Evolutionary conservation across 2,329 filamentous ascomycete genomes (phyloP), one percentile per base, ranked within the genome.

Genomic region (Paracoccidioides lutzii): DNA sequence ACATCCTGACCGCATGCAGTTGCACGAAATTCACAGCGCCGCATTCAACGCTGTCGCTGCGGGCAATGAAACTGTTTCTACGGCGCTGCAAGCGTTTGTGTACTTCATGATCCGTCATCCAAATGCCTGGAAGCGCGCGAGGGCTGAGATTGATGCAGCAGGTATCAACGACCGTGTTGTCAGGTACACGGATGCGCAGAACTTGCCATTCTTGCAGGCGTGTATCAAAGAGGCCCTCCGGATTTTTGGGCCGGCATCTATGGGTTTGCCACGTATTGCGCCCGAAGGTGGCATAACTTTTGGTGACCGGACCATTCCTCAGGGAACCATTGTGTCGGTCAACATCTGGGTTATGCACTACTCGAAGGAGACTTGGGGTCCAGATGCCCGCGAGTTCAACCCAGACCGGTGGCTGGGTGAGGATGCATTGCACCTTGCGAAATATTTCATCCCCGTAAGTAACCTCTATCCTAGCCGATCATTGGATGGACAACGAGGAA

Each of bases 201-300:
- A 66, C 33, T 53, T 72, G 50, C 66, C 66, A 0, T 68, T 66
- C 48, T 62, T 72, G 4, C 67, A 72, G 50, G 69, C 70, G 49
- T 69, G 67, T 59, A 61, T 70, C 51, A 73, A 73, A 59, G 71
- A 75, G 56, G 64, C 69, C 5, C 64, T 67, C 38, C 67, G 71
- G 0, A 61, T 70, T 22, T 67, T 72, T 53, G 61, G 67, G 0
- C 63, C 64, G 4, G 64, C 68, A 3, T 61, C 61, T 0, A 65
- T 66, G 42, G 66, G 65, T 8, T 63, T 69, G 33, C 60, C 63
- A 0, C 65, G 69, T 2, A 62, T 69, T 5, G 66, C 60, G 0
- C 68, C 66, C 0, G 51, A 59, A 12, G 66, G 62, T 28, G 68
- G 70, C 2, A 55, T 72, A 5, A 68, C 64, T 0, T 62, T 73